Evolutionary conservation across 108 stramenopile species (phyloP), one percentile per base, ranked within the genome.

Genomic region (Pseudonitzschia multiseries): DNA sequence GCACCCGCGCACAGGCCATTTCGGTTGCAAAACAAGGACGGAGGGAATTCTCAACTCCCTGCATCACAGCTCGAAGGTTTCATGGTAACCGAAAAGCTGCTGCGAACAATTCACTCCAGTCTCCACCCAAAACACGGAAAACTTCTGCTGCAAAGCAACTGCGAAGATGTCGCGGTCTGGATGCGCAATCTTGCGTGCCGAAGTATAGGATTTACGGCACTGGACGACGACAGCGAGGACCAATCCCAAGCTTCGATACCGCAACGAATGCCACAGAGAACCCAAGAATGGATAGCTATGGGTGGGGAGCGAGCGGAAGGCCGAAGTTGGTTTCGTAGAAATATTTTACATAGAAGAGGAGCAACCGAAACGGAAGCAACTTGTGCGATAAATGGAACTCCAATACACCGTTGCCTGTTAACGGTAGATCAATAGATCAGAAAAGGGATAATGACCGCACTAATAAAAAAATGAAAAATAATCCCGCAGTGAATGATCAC

Each of bases 281-380:
- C 88, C 0, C 26, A 53, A 31, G 64, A 83, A 12, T 93, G 83
- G 82, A 73, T 86, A 26, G 72, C 56, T 1, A 72, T 57, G 54
- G 87, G 88, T 63, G 92, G 90, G 13, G 73, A 87, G 50, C 79
- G 87, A 22, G 88, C 92, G 0, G 63, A 78, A 18, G 92, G 92
- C 1, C 15, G n/a, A 1, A 67, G 68, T 54, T 93, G 89, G 88
- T 80, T 77, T 60, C 31, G 41, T 0, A n/a, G 44, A 65, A 77
- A 88, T 17, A 36, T 93, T 27, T 75, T 93, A 10, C 92, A 88
- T 5, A 42, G 59, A 44, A 53, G 28, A 12, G 88, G 88, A 29
- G 43, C 69, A 31, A 93, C 92, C 2, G 87, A 90, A 80, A 93
- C 91, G 28, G 91, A 90, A 73, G 87, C 90, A 24, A 80, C 87